Base-by-base conservation (phyloP, 805 yeast genomes). In the Wickerhamiella azymoides region DNA sequence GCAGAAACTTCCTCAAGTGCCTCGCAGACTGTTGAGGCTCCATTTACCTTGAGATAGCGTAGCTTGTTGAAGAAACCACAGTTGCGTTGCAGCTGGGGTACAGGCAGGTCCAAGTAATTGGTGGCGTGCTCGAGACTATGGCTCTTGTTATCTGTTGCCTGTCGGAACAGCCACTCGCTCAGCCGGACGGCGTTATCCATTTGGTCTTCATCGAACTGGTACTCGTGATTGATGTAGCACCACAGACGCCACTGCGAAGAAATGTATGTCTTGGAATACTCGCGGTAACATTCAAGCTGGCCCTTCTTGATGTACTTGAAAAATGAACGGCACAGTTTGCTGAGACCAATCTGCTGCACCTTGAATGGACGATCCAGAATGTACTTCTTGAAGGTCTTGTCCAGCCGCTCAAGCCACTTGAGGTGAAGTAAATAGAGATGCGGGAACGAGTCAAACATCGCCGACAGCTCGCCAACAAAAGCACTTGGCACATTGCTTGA, bases 41-140 rank as follows among this genome's bases (percentile, higher is more conserved):
- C 16, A 2, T 27, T 17, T 6, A 46, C 24, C 2, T 30, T 13
- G 16, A 30, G n/a, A 6, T n/a, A n/a, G 6, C 14, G 8, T 3
- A 48, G 21, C 10, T 4, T 2, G 14, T 39, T 26, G 42, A 54
- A 54, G 37, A 53, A 50, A 13, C 30, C 40, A 9, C 37, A 28
- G 26, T 50, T 53, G 14, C 47, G 48, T 10, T 42, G 33, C 21
- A 56, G 37, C 5, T 25, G 44, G 10, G 21, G 36, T 17, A 55
- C 40, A 10, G 61, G 61, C 27, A 52, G 39, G 16, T 39, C 35
- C 40, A 57, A 36, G 40, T 56, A 57, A 11, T 47, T 51, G 9
- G 49, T 26, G 10, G 51, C 47, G 17, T 46, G 39, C 19, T 43
- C 21, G 19, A 53, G 28, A 10, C 50, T 36, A 36, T 57, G 59